phyloP scores from a whole-genome alignment of 805 yeast species.

The Saccharomycopsis fermentans region DNA sequence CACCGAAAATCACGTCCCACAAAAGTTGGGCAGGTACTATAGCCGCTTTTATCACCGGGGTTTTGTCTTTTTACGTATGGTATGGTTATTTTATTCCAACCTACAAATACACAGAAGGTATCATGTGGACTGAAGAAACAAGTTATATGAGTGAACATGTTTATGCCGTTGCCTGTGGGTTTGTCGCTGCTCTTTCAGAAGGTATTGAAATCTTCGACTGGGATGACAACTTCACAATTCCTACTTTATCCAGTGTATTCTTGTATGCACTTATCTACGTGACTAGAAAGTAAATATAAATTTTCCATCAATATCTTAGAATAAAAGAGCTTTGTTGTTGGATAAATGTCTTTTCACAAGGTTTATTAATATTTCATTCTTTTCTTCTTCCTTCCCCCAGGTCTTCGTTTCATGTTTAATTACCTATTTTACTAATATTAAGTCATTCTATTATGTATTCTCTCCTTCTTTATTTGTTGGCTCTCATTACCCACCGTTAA shows the following conservation, averaged over 20 bases:
- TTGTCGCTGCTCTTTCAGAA: constrained; percentile 81
- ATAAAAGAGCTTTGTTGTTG: neutral
- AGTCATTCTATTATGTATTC: no score
- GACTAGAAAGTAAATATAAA: neutral
- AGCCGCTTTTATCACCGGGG: constrained; percentile 76
- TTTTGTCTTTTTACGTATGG: constrained; percentile 49
- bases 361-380: no score
- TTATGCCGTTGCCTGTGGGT: constrained; percentile 56
- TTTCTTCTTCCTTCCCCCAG: no score
- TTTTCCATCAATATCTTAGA: neutral
- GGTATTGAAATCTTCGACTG: constrained; percentile 64
- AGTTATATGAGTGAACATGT: constrained; percentile 44
- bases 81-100: constrained; percentile 68
- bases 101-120: constrained; percentile 46
- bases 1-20: constrained; percentile 63
- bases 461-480: no score
- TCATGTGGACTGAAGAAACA: constrained; percentile 55
- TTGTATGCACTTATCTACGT: constrained; percentile 39
- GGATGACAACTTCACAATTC: constrained; percentile 94
- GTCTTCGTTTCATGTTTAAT: no score
- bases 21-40: constrained; percentile 86
- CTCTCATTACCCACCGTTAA: no score
- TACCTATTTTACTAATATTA: no score
- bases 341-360: neutral
- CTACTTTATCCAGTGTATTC: constrained; percentile 68